Conservation (phyloP, 495 filamentous ascomycete species). For the Neurospora tetrasperma region DNA sequence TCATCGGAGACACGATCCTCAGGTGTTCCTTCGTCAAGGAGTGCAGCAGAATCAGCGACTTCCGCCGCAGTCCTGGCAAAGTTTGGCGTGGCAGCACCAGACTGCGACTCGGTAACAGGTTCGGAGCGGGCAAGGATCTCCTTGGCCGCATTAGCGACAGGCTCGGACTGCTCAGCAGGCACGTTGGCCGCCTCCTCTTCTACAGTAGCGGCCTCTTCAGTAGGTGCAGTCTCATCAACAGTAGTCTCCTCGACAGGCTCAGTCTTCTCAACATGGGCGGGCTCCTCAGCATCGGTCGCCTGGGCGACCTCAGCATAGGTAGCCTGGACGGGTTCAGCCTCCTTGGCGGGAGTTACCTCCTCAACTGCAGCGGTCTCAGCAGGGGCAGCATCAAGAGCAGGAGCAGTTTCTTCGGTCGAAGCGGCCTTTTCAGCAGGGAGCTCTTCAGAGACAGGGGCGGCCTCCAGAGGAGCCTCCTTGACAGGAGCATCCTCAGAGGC, state of each 20-base stretch:
- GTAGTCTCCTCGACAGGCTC: background rate
- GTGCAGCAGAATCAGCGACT: slow-evolving; percentile 32
- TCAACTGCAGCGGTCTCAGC: background rate
- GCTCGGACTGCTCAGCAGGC: background rate
- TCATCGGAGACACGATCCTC: slow-evolving; percentile 22
- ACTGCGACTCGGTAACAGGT: slow-evolving; percentile 4
- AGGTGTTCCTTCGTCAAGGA: slow-evolving; percentile 23
- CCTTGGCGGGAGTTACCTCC: background rate
- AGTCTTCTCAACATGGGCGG: background rate
- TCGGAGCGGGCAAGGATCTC: background rate
- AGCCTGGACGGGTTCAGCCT: background rate
- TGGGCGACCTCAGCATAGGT: background rate
- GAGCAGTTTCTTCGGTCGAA: background rate
- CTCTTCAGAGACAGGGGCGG: background rate
- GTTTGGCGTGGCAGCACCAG: slow-evolving; percentile 14
- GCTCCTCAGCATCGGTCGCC: background rate
- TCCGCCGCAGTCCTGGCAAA: slow-evolving; percentile 25
- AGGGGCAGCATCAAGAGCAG: background rate
- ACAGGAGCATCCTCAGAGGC: background rate
- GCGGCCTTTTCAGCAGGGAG: background rate
- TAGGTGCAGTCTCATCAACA: background rate
- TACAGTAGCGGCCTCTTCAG: background rate
- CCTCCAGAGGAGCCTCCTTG: background rate
- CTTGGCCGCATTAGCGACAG: slow-evolving; percentile 5
- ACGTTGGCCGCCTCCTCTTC: background rate